Percentiles rank a stretch among this genome's conserved stretches.
Conservation (phyloP, 2,329 filamentous ascomycete species). For the Huntiella bhutanensis region DNA sequence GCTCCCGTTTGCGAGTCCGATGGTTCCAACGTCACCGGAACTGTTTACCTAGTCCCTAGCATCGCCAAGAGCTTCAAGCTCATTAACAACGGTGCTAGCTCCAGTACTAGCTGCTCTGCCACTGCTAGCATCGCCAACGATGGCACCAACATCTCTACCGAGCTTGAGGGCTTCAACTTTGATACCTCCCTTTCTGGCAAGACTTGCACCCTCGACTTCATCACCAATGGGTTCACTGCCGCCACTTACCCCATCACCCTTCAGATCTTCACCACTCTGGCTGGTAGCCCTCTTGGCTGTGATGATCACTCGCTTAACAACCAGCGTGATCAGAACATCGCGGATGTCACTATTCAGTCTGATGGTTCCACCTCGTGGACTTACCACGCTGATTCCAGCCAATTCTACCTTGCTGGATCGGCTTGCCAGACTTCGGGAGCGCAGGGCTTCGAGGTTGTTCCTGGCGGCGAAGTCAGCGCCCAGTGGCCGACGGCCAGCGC, state of each 20-base stretch:
- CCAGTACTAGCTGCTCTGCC: slow-evolving; percentile 3
- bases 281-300: slow-evolving; percentile 14
- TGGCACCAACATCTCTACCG: slow-evolving; percentile 15
- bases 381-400: slow-evolving; percentile 7
- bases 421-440: slow-evolving; percentile 2
- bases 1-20: not conserved
- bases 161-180: slow-evolving; percentile 17
- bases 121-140: slow-evolving; percentile 12
- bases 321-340: slow-evolving; percentile 15
- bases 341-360: slow-evolving; percentile 7
- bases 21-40: no score
- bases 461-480: not conserved
- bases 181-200: slow-evolving; percentile 13
- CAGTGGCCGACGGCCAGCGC: no score
- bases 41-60: not conserved
- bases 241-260: slow-evolving; percentile 15
- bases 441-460: slow-evolving; percentile 10
- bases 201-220: slow-evolving; percentile 15
- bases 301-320: slow-evolving; percentile 14
- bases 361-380: slow-evolving; percentile 5
- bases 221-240: slow-evolving; percentile 12
- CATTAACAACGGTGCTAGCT: not conserved
- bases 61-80: slow-evolving; percentile 10
- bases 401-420: not conserved
- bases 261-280: slow-evolving; percentile 15